Evolutionary conservation across 2,329 filamentous ascomycete species (phyloP).

Genomic region (Graphiopsis chlorocephala): DNA sequence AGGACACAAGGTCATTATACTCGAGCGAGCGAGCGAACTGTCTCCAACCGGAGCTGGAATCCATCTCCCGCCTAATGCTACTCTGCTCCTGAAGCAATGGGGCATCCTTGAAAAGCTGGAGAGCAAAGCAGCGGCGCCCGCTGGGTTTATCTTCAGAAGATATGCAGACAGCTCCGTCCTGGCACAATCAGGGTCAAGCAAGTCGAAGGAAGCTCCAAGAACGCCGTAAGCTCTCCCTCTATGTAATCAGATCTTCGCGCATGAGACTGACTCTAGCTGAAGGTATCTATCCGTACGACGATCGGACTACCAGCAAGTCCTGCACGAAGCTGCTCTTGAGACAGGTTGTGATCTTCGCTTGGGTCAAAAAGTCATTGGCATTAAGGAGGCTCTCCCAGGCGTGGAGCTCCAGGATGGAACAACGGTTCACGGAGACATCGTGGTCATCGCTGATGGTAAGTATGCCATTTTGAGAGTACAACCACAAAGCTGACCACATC

Average conservation of each 20-base stretch:
- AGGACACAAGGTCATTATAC: constrained; percentile 7
- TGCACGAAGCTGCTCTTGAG: neutral
- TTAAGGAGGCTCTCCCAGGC: neutral
- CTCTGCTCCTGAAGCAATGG: constrained; percentile 17
- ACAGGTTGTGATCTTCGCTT: constrained; percentile 5
- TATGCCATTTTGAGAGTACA: neutral
- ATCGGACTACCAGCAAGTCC: constrained; percentile 3
- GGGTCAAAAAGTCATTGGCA: neutral
- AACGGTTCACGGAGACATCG: neutral
- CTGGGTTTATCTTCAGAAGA: constrained; percentile 7
- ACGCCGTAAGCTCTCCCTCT: neutral
- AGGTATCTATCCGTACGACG: constrained; percentile 4
- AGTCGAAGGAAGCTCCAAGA: neutral
- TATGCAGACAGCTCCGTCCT: constrained; percentile 4
- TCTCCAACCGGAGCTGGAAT: constrained; percentile 18
- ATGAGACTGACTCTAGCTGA: neutral
- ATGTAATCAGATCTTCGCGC: neutral
- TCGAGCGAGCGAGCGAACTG: neutral
- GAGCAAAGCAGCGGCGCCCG: neutral
- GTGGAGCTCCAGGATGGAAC: neutral
- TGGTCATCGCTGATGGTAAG: constrained; percentile 6
- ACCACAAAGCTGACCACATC: neutral
- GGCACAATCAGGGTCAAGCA: neutral
- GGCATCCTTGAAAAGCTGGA: constrained; percentile 13
- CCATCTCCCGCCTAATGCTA: constrained; percentile 18